phyloP scores from a whole-genome alignment of 768 basidiomycete species.

The Hemileccinum impolitum region DNA sequence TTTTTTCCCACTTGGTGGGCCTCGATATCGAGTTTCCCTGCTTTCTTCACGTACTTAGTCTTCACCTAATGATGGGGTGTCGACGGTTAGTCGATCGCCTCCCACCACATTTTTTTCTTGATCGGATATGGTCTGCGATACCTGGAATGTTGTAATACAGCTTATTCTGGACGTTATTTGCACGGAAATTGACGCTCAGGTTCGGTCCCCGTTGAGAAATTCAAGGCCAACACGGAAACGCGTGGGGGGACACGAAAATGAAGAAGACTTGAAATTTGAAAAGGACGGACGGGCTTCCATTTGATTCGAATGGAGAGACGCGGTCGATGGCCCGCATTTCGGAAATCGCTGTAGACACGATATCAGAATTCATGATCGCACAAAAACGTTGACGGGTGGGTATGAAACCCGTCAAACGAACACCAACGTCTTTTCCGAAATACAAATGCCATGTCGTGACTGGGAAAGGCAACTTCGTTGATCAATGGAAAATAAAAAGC shows the following conservation, averaged over 20 bases:
- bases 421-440: not conserved
- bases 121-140: constrained; percentile 33
- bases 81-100: constrained; percentile 14
- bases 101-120: constrained; percentile 16
- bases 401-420: too few species aligned
- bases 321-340: too few species aligned
- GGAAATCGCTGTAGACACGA: too few species aligned
- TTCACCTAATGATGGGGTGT: constrained; percentile 22
- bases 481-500: not conserved
- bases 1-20: constrained; percentile 1
- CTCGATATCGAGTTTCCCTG: constrained; percentile 12
- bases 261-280: not conserved
- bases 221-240: not conserved
- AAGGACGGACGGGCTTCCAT: constrained; percentile 13
- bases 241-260: constrained; percentile 4
- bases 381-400: too few species aligned
- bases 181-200: not conserved
- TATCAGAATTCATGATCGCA: too few species aligned
- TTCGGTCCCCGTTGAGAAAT: not conserved
- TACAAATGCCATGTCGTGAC: constrained; percentile 14
- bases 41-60: constrained; percentile 23
- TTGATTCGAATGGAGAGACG: constrained; percentile 5
- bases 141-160: constrained; percentile 38
- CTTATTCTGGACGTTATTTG: constrained; percentile 25
- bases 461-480: constrained; percentile 6